Conservation (phyloP, 805 yeast species). For the Wickerhamomyces hampshirensis region DNA sequence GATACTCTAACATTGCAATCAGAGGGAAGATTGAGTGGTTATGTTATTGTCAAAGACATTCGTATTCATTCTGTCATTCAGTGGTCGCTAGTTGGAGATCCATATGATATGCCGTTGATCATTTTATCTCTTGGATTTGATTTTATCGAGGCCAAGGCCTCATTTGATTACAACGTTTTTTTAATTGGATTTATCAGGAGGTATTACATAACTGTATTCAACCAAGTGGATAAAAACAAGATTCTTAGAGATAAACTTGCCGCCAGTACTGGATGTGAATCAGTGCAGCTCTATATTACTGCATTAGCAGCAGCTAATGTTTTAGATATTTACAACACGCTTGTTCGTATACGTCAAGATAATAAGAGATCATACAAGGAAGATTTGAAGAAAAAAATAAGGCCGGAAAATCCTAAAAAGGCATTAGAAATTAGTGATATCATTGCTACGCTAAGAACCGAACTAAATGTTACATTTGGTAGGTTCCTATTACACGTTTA, state of each 20-base stretch:
- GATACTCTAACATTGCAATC: slow-evolving; percentile 47
- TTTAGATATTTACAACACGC: slow-evolving; percentile 69
- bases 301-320: slow-evolving; percentile 83
- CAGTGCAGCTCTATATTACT: slow-evolving; percentile 62
- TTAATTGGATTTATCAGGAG: slow-evolving; percentile 51
- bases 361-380: slow-evolving; percentile 69
- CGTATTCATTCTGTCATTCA: slow-evolving; percentile 60
- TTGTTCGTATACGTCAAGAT: slow-evolving; percentile 69
- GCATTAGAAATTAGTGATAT: slow-evolving; percentile 24
- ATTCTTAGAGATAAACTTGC: slow-evolving; percentile 56
- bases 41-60: slow-evolving; percentile 43
- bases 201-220: slow-evolving; percentile 54
- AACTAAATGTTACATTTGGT: slow-evolving; percentile 58
- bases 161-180: slow-evolving; percentile 85
- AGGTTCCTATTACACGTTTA: slow-evolving; percentile 58
- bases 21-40: slow-evolving; percentile 79
- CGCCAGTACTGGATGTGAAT: slow-evolving; percentile 44
- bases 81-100: slow-evolving; percentile 53
- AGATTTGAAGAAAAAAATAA: slow-evolving; percentile 55
- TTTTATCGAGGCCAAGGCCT: slow-evolving; percentile 51
- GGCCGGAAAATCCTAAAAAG: slow-evolving; percentile 8
- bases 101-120: slow-evolving; percentile 60
- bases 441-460: slow-evolving; percentile 50
- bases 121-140: slow-evolving; percentile 54
- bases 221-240: slow-evolving; percentile 50